Base-by-base conservation (phyloP, 1,284 basidiomycete genomes). In the Cryptococcus hybrid region DNA sequence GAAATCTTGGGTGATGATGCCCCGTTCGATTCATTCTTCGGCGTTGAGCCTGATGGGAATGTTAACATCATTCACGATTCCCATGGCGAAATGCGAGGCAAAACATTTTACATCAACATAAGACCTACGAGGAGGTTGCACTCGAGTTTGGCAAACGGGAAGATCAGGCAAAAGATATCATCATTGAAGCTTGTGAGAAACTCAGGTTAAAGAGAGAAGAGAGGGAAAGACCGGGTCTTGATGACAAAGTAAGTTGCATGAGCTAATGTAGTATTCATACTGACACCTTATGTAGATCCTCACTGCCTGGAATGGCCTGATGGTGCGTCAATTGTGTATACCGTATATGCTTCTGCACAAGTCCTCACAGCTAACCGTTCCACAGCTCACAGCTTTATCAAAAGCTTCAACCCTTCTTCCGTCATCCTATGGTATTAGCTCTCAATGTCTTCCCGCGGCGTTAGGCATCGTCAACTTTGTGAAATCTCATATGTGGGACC, bases 271-370 rank as follows among this genome's bases (percentile, higher is more conserved):
- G 24, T 24, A 24, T 24, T 24, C 24, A 24, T 24, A 24, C 24
- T 24, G 24, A 24, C 24, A 24, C 24, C 24, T 24, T 24, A 24
- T 24, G 24, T 24, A 24, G 24, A 77, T 81, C 39, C 55, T 82
- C n/a, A 73, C 79, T 1, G 65, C 73, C 7, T 82, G 81, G 80
- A 81, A 81, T 56, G 79, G 79, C 3, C 69, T 81, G n/a, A 80
- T 81, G 79, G 78, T 80, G 36, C 49, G 75, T 56, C 6, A 49
- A 13, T 7, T 24, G 36, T 39, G 3, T 44, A 3, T 18, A 4
- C 8, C n/a, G 13, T 13, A 13, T 5, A 12, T 15, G 12, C 57
- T 52, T 18, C 42, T 42, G 43, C 6, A 49, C 11, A 12, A 38
- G 7, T 30, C 24, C 24, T 3, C 24, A 24, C 24, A 24, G 24